phyloP scores from a whole-genome alignment of 495 filamentous ascomycete genomes.

The Cercophora newfieldiana region DNA sequence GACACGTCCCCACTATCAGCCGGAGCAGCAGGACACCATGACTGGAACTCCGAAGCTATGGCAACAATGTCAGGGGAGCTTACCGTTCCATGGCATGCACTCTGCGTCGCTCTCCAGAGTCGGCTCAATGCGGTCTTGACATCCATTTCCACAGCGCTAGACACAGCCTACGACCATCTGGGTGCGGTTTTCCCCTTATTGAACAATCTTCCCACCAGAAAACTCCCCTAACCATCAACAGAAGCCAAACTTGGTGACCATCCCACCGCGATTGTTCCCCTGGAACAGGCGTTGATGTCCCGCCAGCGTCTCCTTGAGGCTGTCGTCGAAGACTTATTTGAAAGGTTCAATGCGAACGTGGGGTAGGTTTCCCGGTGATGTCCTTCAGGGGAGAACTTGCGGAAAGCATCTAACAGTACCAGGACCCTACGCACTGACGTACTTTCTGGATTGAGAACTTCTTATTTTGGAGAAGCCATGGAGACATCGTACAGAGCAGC shows the following conservation, averaged over 20 bases:
- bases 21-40: constrained; percentile 16
- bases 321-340: constrained; percentile 14
- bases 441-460: constrained; percentile 35
- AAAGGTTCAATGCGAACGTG: constrained; percentile 10
- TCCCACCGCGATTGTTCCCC: background rate
- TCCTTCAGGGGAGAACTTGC: background rate
- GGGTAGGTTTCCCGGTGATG: constrained; percentile 1
- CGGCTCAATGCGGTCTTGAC: background rate
- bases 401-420: constrained; percentile 10
- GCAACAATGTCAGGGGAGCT: constrained; percentile 34
- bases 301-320: constrained; percentile 6
- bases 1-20: background rate
- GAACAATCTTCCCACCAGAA: background rate
- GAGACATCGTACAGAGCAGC: constrained; percentile 28
- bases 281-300: constrained; percentile 2
- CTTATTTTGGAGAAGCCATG: constrained; percentile 39
- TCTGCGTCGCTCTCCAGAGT: constrained; percentile 11
- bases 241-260: background rate
- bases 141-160: background rate
- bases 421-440: constrained; percentile 32
- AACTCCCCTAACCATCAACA: background rate
- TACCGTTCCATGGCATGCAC: constrained; percentile 26
- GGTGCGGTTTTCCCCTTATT: background rate
- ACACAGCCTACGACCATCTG: background rate
- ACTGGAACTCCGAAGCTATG: constrained; percentile 46